Conservation (phyloP, 2,329 filamentous ascomycete genomes). For the Chaetothyriales sp. region DNA sequence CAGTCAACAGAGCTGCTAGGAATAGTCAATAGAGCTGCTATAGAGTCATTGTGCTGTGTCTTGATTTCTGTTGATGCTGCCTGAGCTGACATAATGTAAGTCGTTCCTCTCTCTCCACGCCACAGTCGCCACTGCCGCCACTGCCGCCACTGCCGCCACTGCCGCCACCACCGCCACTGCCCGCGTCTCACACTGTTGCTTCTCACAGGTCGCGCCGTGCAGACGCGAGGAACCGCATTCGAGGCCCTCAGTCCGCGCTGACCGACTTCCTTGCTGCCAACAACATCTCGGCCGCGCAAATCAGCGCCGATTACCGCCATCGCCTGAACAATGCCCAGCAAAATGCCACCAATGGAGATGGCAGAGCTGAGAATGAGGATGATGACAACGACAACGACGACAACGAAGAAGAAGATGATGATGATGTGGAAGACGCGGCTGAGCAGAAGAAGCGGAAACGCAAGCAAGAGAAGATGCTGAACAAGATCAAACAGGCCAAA, state of each 20-base stretch:
- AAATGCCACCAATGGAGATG: constrained; percentile 19
- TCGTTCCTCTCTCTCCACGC: not conserved
- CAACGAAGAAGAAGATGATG: constrained; percentile 27
- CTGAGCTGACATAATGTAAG: not conserved
- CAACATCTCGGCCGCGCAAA: constrained; percentile 52
- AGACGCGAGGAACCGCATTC: constrained; percentile 32
- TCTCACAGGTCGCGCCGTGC: constrained; percentile 1
- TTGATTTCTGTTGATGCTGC: too few species aligned
- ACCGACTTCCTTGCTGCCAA: constrained; percentile 57
- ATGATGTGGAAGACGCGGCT: constrained; percentile 25
- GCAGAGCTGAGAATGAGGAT: constrained; percentile 19
- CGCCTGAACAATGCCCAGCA: constrained; percentile 37
- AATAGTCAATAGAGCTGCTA: too few species aligned
- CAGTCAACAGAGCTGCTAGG: too few species aligned
- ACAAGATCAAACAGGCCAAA: constrained; percentile 38
- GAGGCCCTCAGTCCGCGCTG: constrained; percentile 51
- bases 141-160: too few species aligned
- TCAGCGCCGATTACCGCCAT: constrained; percentile 45
- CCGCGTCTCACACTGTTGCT: not conserved
- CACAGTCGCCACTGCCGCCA: too few species aligned
- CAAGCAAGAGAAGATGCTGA: constrained; percentile 33
- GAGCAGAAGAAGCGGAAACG: constrained; percentile 44
- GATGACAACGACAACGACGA: constrained; percentile 28
- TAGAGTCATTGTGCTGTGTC: not conserved
- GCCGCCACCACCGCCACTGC: too few species aligned